Evolutionary conservation across 306 rosid species (phyloP).

Genomic region (Cucumis sativus): DNA sequence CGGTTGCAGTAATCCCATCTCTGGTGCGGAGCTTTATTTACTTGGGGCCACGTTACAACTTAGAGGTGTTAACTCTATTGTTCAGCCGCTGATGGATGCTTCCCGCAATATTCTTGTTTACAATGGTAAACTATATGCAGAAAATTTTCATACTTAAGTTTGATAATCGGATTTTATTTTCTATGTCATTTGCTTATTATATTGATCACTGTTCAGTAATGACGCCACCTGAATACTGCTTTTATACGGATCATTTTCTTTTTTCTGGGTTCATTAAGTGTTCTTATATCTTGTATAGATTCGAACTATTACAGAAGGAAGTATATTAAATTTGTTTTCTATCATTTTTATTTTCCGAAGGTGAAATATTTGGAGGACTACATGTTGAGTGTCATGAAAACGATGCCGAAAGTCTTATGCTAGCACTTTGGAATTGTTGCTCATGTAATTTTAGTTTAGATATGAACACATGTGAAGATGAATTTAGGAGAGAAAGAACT

Average conservation of each 20-base stretch:
- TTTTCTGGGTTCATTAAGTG: not conserved
- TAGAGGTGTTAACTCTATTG: conserved; percentile 44
- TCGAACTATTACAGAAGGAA: not conserved
- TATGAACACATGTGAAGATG: conserved; percentile 10
- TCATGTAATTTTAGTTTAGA: conserved; percentile 23
- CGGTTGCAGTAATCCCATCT: not conserved
- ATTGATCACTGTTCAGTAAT: not conserved
- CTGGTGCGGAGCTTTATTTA: conserved; percentile 37
- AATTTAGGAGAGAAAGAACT: conserved; percentile 26
- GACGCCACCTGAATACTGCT: not conserved
- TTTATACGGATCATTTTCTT: not conserved
- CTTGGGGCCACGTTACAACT: conserved; percentile 79
- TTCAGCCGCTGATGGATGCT: conserved; percentile 66
- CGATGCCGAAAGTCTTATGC: conserved; percentile 65
- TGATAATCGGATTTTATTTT: not conserved
- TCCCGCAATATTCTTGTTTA: conserved; percentile 53
- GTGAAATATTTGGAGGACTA: conserved; percentile 85
- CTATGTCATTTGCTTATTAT: not conserved
- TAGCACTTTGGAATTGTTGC: conserved; percentile 41
- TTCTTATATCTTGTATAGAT: not conserved
- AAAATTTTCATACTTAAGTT: not conserved
- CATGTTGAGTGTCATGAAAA: conserved; percentile 39
- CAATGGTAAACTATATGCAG: conserved; percentile 35
- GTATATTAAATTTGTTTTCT: not conserved
- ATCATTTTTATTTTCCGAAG: conserved; percentile 21